Evolutionary conservation across 164 flowering plant species (phyloP).

Genomic region (Pachysandra terminalis): DNA sequence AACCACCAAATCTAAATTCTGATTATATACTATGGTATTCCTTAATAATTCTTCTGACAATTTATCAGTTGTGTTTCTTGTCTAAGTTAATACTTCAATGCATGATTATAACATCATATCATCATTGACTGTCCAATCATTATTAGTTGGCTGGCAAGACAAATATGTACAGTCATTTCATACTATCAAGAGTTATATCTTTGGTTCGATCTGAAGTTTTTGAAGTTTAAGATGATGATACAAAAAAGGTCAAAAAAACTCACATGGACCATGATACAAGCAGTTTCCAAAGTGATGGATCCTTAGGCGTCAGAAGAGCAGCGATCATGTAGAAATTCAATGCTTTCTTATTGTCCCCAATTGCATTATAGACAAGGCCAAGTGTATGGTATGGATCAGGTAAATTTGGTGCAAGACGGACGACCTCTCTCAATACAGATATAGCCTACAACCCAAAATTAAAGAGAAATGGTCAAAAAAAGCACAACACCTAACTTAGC

Average conservation of each 20-base stretch:
- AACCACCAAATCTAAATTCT: no score
- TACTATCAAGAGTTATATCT: no score
- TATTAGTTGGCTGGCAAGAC: no score
- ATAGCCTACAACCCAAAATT: slow-evolving; percentile 37
- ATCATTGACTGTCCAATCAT: no score
- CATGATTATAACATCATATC: no score
- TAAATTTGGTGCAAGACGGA: slow-evolving; percentile 57
- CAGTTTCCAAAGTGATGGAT: slow-evolving; percentile 63
- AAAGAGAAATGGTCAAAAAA: neutral
- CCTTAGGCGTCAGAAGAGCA: slow-evolving; percentile 59
- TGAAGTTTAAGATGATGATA: no score
- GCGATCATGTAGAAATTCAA: slow-evolving; percentile 61
- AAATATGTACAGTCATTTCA: no score
- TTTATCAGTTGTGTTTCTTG: no score
- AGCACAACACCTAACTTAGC: neutral
- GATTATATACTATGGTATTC: no score
- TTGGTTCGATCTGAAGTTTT: no score
- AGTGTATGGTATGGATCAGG: slow-evolving; percentile 66
- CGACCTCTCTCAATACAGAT: slow-evolving; percentile 43
- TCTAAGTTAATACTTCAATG: no score
- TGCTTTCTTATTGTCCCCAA: slow-evolving; percentile 49
- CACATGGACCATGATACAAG: slow-evolving; percentile 45
- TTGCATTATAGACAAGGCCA: slow-evolving; percentile 54
- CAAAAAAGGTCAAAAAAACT: slow-evolving; percentile 8
- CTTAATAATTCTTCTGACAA: no score